Evolutionary conservation across 2,329 filamentous ascomycete genomes (phyloP).

Genomic region (Catunica adiposa): DNA sequence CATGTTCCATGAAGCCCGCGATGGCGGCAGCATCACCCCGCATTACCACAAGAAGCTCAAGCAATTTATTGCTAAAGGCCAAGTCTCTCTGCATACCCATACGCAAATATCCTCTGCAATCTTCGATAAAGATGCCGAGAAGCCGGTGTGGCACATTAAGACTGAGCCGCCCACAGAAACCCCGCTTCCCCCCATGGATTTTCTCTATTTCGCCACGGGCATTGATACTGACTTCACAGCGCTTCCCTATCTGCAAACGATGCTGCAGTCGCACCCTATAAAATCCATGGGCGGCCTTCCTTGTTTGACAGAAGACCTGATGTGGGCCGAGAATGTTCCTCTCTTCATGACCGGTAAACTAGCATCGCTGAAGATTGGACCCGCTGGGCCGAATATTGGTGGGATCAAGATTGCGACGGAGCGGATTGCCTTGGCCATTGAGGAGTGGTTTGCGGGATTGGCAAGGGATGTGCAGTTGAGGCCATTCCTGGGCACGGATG

Average conservation of each 20-base stretch:
- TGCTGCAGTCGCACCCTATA: slow-evolving; percentile 45
- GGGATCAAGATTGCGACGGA: not conserved
- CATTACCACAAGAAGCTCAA: slow-evolving; percentile 50
- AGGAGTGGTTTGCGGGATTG: not conserved
- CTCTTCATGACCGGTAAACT: not conserved
- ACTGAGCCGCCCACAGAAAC: slow-evolving; percentile 35
- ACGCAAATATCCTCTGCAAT: slow-evolving; percentile 37
- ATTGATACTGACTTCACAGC: slow-evolving; percentile 44
- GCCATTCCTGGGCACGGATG: not conserved
- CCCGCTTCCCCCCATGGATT: slow-evolving; percentile 40
- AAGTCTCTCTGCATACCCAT: slow-evolving; percentile 38
- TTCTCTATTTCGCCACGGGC: slow-evolving; percentile 63
- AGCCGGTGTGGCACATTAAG: slow-evolving; percentile 25
- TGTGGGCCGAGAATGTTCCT: not conserved
- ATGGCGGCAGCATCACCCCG: slow-evolving; percentile 63
- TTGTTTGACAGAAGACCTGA: slow-evolving; percentile 39
- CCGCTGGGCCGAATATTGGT: not conserved
- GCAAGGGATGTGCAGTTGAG: not conserved
- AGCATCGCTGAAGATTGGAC: not conserved
- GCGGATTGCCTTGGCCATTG: not conserved
- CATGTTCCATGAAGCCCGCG: slow-evolving; percentile 48
- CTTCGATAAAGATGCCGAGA: slow-evolving; percentile 8
- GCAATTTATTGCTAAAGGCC: slow-evolving; percentile 35
- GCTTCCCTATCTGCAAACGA: slow-evolving; percentile 43
- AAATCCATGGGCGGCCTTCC: slow-evolving; percentile 49